phyloP scores from a whole-genome alignment of 331 rosid species.

The Stylosanthes scabra region DNA sequence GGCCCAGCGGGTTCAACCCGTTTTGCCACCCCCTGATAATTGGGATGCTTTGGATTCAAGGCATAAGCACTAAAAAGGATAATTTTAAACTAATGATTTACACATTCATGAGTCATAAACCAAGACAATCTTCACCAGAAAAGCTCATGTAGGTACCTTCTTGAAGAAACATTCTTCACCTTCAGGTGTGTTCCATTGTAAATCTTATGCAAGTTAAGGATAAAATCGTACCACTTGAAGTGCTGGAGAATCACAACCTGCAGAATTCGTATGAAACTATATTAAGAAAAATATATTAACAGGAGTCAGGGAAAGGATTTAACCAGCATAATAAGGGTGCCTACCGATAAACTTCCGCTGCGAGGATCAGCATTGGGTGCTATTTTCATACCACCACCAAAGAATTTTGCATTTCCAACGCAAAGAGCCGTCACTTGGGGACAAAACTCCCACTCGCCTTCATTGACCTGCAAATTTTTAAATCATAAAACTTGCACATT shows the following conservation, averaged over 20 bases:
- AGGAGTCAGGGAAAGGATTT: constrained; percentile 14
- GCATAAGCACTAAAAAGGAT: neutral
- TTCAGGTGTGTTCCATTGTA: constrained; percentile 79
- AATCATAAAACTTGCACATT: constrained; percentile 16
- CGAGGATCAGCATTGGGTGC: constrained; percentile 83
- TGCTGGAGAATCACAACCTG: constrained; percentile 93
- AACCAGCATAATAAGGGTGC: constrained; percentile 22
- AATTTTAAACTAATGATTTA: neutral
- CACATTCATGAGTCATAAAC: neutral
- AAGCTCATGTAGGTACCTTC: constrained; percentile 52
- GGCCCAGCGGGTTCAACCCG: too few species aligned
- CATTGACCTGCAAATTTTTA: constrained; percentile 66
- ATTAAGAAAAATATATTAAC: constrained; percentile 10
- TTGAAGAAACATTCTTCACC: constrained; percentile 66
- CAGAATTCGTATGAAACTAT: constrained; percentile 19
- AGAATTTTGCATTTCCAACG: constrained; percentile 88
- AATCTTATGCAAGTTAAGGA: constrained; percentile 75
- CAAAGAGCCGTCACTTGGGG: constrained; percentile 90
- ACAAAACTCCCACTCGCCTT: constrained; percentile 80
- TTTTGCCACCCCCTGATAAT: neutral
- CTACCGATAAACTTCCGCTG: constrained; percentile 76
- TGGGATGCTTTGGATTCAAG: constrained; percentile 18
- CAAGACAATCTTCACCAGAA: neutral
- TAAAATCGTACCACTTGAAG: constrained; percentile 92
- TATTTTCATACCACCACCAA: constrained; percentile 99